Conservation (phyloP, 2,329 filamentous ascomycete species). For the Didymella lethalis region DNA sequence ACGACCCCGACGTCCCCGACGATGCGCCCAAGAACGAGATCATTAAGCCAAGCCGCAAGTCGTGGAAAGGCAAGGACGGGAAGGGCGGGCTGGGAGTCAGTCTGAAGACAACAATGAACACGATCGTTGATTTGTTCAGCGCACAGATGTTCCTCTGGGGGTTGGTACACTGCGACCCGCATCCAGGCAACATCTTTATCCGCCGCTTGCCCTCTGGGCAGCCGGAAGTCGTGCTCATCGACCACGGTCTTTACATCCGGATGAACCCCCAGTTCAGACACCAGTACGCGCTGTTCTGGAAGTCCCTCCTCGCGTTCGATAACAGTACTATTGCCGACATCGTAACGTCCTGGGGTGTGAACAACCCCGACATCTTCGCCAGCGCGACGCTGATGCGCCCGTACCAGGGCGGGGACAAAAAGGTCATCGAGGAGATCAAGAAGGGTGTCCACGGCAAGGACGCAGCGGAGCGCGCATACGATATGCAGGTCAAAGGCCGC, state of each 20-base stretch:
- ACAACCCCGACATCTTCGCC: slow-evolving; percentile 88
- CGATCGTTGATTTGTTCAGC: slow-evolving; percentile 95
- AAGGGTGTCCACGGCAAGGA: slow-evolving; percentile 63
- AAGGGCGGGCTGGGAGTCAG: slow-evolving; percentile 85
- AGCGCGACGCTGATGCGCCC: slow-evolving; percentile 88
- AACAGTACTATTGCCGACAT: slow-evolving; percentile 78
- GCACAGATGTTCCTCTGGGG: slow-evolving; percentile 99
- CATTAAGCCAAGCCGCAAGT: slow-evolving; percentile 80
- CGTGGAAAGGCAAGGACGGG: slow-evolving; percentile 76
- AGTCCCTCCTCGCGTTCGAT: slow-evolving; percentile 90
- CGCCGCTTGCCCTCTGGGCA: slow-evolving; percentile 82
- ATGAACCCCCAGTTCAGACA: slow-evolving; percentile 84
- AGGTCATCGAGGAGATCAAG: slow-evolving; percentile 67
- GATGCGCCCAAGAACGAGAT: slow-evolving; percentile 58
- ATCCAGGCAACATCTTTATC: slow-evolving; percentile 97
- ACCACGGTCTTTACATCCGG: slow-evolving; percentile 94
- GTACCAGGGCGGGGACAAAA: slow-evolving; percentile 83
- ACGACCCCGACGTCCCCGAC: slow-evolving; percentile 40
- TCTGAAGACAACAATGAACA: slow-evolving; percentile 89
- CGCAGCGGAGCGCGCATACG: slow-evolving; percentile 69
- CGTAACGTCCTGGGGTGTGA: slow-evolving; percentile 84
- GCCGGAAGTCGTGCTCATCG: slow-evolving; percentile 91
- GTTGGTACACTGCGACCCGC: slow-evolving; percentile 93
- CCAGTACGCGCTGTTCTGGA: slow-evolving; percentile 92
- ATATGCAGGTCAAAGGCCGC: slow-evolving; percentile 78